Base-by-base conservation (phyloP, 257 asterid genomes). In the Scutellaria barbata region DNA sequence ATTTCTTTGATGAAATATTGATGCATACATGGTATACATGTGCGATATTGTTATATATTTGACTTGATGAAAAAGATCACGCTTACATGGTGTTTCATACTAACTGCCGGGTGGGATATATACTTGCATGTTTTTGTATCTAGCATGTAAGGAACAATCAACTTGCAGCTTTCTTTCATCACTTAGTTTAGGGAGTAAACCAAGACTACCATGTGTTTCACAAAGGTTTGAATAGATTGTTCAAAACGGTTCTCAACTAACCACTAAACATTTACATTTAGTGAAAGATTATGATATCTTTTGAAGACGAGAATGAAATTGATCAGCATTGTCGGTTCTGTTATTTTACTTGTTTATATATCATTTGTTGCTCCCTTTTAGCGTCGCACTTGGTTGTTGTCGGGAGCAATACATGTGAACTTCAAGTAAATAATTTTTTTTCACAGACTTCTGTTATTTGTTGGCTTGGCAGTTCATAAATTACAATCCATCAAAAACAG, bases 151-250 rank as follows among this genome's bases (percentile, higher is more conserved):
- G 69, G 8, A 17, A 54, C 8, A 33, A 52, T 8, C 10, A 52
- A 20, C 33, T 58, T n/a, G 10, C 53, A 54, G 14, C 64, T 66
- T 72, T 42, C 56, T 45, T 62, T 11, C 63, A 14, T 12, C 10
- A 2, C n/a, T 43, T 37, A 40, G 63, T 41, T 42, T 14, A 33
- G 74, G 18, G 58, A 45, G 39, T 54, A 22, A 10, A 41, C 22
- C 13, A 48, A 47, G 39, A 7, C 37, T 17, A 53, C 2, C 18
- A 9, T 43, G 25, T 45, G n/a, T 22, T 69, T 20, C 25, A 62
- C 35, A 46, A 63, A 25, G 64, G 40, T 25, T 59, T 54, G 35
- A 46, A 53, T n/a, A 33, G 41, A 63, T 22, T 43, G 18, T 51
- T 62, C 8, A 47, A 33, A 13, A 30, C 7, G 13, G 40, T 22